Percentiles rank a stretch among this genome's conserved stretches.
These are phyloP conservation scores for Fragosphaeria purpurea DNA, from an alignment of 2,329 filamentous ascomycete genomes.

Conservation along the genomic window DNA sequence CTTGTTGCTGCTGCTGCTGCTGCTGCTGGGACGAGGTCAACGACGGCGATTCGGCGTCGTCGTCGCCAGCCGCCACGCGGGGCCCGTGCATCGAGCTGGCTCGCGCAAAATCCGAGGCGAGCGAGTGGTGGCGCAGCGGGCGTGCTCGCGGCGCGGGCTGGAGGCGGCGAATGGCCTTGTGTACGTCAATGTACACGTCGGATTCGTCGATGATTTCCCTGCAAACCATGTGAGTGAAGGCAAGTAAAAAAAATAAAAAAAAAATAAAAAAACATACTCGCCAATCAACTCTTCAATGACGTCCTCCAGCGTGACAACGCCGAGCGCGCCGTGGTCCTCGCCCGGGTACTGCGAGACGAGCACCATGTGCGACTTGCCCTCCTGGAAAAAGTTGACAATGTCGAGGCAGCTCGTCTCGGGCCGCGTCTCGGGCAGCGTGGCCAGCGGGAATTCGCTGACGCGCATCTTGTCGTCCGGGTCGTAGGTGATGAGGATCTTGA, in stretches of 20 bases:
- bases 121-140: conserved; percentile 31
- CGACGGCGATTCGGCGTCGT: conserved; percentile 14
- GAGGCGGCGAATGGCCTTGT: conserved; percentile 90
- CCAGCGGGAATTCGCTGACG: conserved; percentile 83
- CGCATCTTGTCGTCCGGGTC: conserved; percentile 85
- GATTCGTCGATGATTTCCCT: conserved; percentile 99
- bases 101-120: conserved; percentile 10
- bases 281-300: conserved; percentile 98
- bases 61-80: conserved; percentile 19
- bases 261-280: conserved; percentile 52
- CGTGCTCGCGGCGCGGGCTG: conserved; percentile 73
- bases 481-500: conserved; percentile 98
- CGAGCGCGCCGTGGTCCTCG: conserved; percentile 81
- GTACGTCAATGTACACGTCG: conserved; percentile 95
- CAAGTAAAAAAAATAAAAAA: not conserved
- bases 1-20: conserved; percentile 14
- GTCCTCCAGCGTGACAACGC: conserved; percentile 92
- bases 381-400: conserved; percentile 99
- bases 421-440: conserved; percentile 87
- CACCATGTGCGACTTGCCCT: conserved; percentile 98
- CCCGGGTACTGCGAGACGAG: conserved; percentile 83
- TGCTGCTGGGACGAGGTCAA: not conserved
- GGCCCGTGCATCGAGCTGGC: conserved; percentile 13
- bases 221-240: not conserved
- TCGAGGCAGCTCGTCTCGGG: conserved; percentile 95